Evolutionary conservation across 208 protist species (phyloP).

Genomic region (Leishmania tarentolae): DNA sequence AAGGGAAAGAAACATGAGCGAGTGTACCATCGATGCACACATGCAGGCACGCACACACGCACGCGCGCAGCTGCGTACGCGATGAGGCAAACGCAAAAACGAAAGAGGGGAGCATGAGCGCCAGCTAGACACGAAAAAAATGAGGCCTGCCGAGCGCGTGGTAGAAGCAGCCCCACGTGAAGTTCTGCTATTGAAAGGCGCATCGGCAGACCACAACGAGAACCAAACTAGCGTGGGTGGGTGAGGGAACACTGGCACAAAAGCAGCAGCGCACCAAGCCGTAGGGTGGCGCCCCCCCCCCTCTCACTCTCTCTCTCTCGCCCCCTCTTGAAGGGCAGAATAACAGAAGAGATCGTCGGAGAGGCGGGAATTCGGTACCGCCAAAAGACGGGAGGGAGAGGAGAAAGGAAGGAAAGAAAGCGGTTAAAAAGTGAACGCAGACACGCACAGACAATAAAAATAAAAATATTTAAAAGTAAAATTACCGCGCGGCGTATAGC

Average conservation of each 20-base stretch:
- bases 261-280: background rate
- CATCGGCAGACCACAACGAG: background rate
- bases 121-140: background rate
- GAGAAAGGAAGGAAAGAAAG: background rate
- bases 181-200: background rate
- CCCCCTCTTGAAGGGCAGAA: background rate
- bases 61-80: background rate
- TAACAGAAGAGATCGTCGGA: background rate
- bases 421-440: background rate
- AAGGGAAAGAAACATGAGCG: background rate
- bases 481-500: no score
- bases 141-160: background rate
- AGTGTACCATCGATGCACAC: background rate
- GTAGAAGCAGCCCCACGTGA: background rate
- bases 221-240: background rate
- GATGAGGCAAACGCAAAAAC: background rate
- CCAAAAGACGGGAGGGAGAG: background rate
- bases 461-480: no score
- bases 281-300: background rate
- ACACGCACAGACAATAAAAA: background rate
- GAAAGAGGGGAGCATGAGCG: background rate
- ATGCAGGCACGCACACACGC: background rate
- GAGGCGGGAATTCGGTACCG: background rate
- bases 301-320: background rate
- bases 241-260: background rate